phyloP scores from a whole-genome alignment of 306 rosid species.

The Corylus heterophylla region DNA sequence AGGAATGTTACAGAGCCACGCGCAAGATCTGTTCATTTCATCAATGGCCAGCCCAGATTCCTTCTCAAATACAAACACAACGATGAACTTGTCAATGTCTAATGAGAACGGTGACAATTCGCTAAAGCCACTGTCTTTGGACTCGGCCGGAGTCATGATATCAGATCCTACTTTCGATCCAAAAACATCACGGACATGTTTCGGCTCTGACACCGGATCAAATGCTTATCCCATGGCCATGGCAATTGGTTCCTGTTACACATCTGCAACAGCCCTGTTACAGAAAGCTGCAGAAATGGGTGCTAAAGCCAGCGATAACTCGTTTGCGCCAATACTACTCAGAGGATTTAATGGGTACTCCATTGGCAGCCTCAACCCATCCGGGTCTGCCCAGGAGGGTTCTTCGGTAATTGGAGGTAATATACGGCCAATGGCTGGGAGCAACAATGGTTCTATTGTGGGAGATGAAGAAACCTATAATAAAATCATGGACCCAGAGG shows the following conservation, averaged over 20 bases:
- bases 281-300: conserved; percentile 92
- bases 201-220: neutral
- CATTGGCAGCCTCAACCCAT: neutral
- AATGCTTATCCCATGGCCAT: conserved; percentile 36
- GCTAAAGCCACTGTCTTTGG: conserved; percentile 20
- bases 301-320: conserved; percentile 27
- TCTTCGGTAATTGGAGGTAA: neutral
- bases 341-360: conserved; percentile 4
- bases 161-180: neutral
- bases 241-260: conserved; percentile 49
- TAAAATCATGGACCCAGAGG: neutral
- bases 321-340: neutral
- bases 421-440: neutral
- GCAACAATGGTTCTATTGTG: neutral
- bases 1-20: conserved; percentile 43
- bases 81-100: neutral
- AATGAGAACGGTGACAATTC: conserved; percentile 30
- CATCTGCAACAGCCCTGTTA: conserved; percentile 77
- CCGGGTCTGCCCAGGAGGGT: neutral
- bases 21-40: conserved; percentile 47
- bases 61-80: neutral
- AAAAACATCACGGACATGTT: neutral
- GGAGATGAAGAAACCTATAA: neutral
- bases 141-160: neutral
- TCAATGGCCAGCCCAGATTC: conserved; percentile 34